Conservation (phyloP, 495 filamentous ascomycete genomes). For the Penicillium psychrofluorescens region DNA sequence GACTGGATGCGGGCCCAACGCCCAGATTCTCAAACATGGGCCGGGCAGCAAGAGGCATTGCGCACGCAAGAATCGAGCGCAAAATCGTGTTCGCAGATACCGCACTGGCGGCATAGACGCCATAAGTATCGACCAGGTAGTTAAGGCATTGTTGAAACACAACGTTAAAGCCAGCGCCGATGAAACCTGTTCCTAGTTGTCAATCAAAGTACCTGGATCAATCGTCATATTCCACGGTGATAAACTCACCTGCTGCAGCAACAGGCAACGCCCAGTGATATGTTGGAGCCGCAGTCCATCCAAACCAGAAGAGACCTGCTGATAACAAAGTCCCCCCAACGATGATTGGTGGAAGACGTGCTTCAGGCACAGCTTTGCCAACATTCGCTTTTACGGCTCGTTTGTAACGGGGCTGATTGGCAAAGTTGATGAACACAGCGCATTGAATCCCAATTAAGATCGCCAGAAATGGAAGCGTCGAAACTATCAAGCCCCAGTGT, state of each 20-base stretch:
- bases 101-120: slow-evolving; percentile 16
- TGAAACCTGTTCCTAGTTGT: slow-evolving; percentile 1
- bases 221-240: neutral
- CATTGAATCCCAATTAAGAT: slow-evolving; percentile 12
- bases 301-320: neutral
- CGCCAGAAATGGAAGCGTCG: slow-evolving; percentile 20
- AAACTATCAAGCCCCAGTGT: slow-evolving; percentile 13
- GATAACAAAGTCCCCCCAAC: neutral
- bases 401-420: slow-evolving; percentile 1
- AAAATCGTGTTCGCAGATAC: slow-evolving; percentile 19
- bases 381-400: neutral
- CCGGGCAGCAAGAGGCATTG: slow-evolving; percentile 11
- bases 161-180: slow-evolving; percentile 13
- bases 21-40: slow-evolving; percentile 16
- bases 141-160: slow-evolving; percentile 21
- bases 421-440: slow-evolving; percentile 1
- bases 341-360: neutral
- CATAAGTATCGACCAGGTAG: slow-evolving; percentile 17
- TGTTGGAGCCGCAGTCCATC: neutral
- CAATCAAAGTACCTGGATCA: too few species aligned
- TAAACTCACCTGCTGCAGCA: neutral
- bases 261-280: neutral
- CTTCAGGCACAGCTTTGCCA: neutral
- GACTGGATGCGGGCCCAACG: slow-evolving; percentile 13
- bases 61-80: slow-evolving; percentile 1